phyloP scores from a whole-genome alignment of 2,329 filamentous ascomycete species.

The Aspergillus arachidicola region DNA sequence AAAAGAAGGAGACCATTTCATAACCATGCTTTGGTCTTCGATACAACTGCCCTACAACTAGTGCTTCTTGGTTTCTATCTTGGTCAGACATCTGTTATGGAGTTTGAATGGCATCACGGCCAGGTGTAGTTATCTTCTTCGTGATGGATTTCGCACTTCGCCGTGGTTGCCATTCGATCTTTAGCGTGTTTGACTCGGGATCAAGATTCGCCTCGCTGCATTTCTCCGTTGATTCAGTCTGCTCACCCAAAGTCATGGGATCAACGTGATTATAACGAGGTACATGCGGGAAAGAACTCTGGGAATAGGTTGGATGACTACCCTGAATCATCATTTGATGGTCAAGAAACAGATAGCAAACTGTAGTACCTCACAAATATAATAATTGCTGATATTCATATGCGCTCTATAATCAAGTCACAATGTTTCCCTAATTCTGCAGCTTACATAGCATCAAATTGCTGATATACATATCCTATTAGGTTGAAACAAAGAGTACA shows the following conservation, averaged over 20 bases:
- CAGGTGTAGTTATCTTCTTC: constrained; percentile 37
- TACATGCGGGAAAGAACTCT: constrained; percentile 30
- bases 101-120: constrained; percentile 6
- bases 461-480: constrained; percentile 17
- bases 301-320: background rate
- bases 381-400: background rate
- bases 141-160: constrained; percentile 39
- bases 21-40: constrained; percentile 54
- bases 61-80: constrained; percentile 11
- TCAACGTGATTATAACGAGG: constrained; percentile 39
- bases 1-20: constrained; percentile 59
- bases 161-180: background rate
- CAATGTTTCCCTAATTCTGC: background rate
- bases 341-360: background rate
- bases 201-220: constrained; percentile 21
- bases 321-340: background rate
- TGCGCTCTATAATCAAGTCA: background rate
- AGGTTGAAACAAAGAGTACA: constrained; percentile 36
- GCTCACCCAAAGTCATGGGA: constrained; percentile 26
- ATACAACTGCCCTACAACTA: constrained; percentile 62
- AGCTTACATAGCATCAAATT: background rate
- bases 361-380: constrained; percentile 4
- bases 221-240: constrained; percentile 27
- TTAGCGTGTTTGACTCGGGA: constrained; percentile 3
- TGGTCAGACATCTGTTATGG: background rate